Evolutionary conservation across 2,329 filamentous ascomycete genomes (phyloP).

Genomic region (Penicillium oxalicum): DNA sequence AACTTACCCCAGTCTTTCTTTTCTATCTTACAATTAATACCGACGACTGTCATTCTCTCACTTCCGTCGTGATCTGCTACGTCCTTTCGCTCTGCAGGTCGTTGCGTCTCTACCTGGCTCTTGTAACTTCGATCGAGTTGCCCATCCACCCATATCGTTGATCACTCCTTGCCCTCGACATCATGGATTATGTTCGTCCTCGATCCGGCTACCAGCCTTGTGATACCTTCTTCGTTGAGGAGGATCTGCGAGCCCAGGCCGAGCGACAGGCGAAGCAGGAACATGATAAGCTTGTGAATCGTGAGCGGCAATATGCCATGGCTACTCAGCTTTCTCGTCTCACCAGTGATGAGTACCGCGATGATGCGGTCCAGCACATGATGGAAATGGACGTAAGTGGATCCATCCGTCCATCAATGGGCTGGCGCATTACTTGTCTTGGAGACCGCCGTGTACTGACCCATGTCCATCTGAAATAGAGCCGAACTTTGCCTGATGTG

Average conservation of each 20-base stretch:
- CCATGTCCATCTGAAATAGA: slow-evolving; percentile 41
- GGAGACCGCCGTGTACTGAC: no score
- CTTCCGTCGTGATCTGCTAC: slow-evolving; percentile 38
- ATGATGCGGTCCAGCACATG: slow-evolving; percentile 93
- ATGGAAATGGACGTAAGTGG: slow-evolving; percentile 74
- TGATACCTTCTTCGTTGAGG: slow-evolving; percentile 64
- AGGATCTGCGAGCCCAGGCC: slow-evolving; percentile 50
- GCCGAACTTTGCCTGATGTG: slow-evolving; percentile 88
- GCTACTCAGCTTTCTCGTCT: slow-evolving; percentile 81
- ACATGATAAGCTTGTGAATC: slow-evolving; percentile 69
- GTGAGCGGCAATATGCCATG: slow-evolving; percentile 79
- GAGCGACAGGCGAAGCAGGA: slow-evolving; percentile 56
- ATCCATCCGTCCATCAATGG: no score
- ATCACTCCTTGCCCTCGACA: slow-evolving; percentile 22
- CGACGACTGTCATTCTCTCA: slow-evolving; percentile 49
- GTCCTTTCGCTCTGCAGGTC: slow-evolving; percentile 36
- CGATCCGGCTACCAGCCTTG: slow-evolving; percentile 56
- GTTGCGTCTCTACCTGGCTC: slow-evolving; percentile 31
- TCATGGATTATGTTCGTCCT: slow-evolving; percentile 51
- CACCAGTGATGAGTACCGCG: slow-evolving; percentile 83
- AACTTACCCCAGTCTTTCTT: slow-evolving; percentile 55
- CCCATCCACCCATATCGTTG: slow-evolving; percentile 2
- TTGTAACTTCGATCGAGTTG: slow-evolving; percentile 16
- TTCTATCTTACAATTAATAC: slow-evolving; percentile 29
- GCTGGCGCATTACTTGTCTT: no score